Conservation (phyloP, 768 basidiomycete genomes). For the Fomitopsis pulvina region DNA sequence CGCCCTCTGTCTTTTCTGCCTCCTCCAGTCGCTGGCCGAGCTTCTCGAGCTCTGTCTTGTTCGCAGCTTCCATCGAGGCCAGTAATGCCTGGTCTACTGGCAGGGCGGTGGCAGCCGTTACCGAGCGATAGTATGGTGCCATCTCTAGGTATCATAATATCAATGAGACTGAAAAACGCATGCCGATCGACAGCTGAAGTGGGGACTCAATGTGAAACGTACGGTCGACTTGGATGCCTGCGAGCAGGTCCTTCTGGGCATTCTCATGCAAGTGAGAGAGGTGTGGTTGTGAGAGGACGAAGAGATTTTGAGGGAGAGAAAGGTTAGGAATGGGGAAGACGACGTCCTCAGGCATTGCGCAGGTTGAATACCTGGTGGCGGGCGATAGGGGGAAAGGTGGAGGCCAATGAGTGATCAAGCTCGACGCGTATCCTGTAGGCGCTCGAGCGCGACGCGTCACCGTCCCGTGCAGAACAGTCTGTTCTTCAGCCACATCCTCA, state of each 20-base stretch:
- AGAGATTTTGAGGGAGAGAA: constrained; percentile 71
- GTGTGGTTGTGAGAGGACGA: constrained; percentile 57
- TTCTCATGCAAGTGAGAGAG: constrained; percentile 60
- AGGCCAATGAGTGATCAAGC: constrained; percentile 4
- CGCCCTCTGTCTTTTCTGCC: constrained; percentile 87
- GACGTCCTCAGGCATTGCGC: constrained; percentile 72
- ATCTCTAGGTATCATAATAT: constrained; percentile 53
- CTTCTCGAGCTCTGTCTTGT: constrained; percentile 62
- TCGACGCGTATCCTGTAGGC: constrained; percentile 27
- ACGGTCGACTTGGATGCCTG: constrained; percentile 79
- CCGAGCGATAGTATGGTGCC: constrained; percentile 71
- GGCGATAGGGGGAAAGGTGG: constrained; percentile 1
- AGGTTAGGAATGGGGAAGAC: constrained; percentile 87
- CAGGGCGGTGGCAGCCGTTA: constrained; percentile 45
- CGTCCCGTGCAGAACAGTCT: constrained; percentile 12
- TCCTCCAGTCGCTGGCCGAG: constrained; percentile 77
- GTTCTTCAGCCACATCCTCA: constrained; percentile 7
- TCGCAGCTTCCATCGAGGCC: constrained; percentile 56
- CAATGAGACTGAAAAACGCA: too few relatives aligned
- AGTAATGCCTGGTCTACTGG: constrained; percentile 48
- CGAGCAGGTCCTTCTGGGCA: constrained; percentile 58
- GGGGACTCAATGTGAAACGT: constrained; percentile 23
- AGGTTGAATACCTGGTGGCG: neutral
- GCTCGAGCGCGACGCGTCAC: constrained; percentile 25
- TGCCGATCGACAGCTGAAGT: neutral